Conservation (phyloP, 1,139 yeast genomes). For the Yamadazyma diospyri region DNA sequence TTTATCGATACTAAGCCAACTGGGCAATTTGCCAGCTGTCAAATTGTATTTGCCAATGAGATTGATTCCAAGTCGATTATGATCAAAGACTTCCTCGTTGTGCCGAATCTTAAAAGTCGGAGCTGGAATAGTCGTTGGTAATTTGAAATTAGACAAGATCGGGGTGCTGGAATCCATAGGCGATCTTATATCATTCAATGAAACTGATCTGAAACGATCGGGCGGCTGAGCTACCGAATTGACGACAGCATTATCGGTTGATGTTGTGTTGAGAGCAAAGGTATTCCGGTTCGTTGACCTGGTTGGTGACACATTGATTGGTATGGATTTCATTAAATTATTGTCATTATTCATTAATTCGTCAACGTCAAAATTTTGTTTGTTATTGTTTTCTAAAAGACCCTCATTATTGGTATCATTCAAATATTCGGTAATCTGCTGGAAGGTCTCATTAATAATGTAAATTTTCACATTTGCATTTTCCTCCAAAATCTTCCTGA, state of each 20-base stretch:
- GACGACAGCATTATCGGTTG: background rate
- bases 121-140: conserved; percentile 9
- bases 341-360: conserved; percentile 13
- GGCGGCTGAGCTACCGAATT: background rate
- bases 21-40: conserved; percentile 11
- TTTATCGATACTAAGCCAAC: conserved; percentile 14
- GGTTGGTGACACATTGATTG: conserved; percentile 9
- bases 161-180: conserved; percentile 16
- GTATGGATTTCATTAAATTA: conserved; percentile 11
- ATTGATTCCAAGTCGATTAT: conserved; percentile 12
- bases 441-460: conserved; percentile 12
- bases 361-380: conserved; percentile 13
- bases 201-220: conserved; percentile 12
- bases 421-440: conserved; percentile 1
- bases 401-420: background rate
- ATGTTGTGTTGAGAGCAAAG: background rate
- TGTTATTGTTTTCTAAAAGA: conserved; percentile 12
- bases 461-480: conserved; percentile 11
- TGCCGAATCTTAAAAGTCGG: conserved; percentile 36
- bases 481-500: conserved; percentile 43
- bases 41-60: conserved; percentile 11
- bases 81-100: conserved; percentile 32
- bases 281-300: background rate
- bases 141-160: conserved; percentile 14
- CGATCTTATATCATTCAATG: conserved; percentile 11